A percentile compares a stretch with the other conserved stretches of the same genome.
phyloP scores from a whole-genome alignment of 2,329 filamentous ascomycete species.

The Aspergillus flavus region DNA sequence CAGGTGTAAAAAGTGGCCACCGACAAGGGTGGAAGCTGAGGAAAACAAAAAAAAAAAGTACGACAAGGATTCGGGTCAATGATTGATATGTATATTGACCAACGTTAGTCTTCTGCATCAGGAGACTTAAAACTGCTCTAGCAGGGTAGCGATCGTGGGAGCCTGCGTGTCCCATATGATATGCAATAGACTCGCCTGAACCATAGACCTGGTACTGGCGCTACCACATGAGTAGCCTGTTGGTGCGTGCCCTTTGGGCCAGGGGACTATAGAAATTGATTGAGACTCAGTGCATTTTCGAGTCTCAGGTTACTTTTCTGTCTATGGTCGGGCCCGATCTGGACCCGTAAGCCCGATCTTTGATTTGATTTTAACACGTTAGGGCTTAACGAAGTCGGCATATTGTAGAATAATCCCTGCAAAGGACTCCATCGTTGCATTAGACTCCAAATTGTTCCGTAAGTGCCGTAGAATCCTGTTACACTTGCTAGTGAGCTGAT shows the following conservation, averaged over 20 bases:
- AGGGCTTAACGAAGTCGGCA: neutral
- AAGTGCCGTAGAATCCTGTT: neutral
- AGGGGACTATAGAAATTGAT: neutral
- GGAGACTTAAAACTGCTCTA: neutral
- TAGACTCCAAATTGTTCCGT: neutral
- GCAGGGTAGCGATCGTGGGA: neutral
- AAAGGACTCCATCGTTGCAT: conserved; percentile 1
- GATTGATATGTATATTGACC: neutral
- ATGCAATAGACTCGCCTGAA: conserved; percentile 1
- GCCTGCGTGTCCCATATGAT: neutral
- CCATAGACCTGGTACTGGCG: neutral
- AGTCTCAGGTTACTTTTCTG: neutral
- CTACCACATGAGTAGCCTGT: neutral
- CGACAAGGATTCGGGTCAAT: neutral
- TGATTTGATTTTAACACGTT: neutral
- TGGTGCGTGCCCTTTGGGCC: neutral
- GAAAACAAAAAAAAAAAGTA: neutral
- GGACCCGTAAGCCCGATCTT: neutral
- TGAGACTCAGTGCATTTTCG: neutral
- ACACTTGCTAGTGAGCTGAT: neutral
- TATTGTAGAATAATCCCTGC: neutral
- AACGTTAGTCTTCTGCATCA: neutral
- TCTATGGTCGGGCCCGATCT: neutral
- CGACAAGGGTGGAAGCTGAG: neutral
- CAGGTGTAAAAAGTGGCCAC: neutral